Base-by-base conservation (phyloP, 306 rosid genomes). In the Elaeagnus macrophylla region DNA sequence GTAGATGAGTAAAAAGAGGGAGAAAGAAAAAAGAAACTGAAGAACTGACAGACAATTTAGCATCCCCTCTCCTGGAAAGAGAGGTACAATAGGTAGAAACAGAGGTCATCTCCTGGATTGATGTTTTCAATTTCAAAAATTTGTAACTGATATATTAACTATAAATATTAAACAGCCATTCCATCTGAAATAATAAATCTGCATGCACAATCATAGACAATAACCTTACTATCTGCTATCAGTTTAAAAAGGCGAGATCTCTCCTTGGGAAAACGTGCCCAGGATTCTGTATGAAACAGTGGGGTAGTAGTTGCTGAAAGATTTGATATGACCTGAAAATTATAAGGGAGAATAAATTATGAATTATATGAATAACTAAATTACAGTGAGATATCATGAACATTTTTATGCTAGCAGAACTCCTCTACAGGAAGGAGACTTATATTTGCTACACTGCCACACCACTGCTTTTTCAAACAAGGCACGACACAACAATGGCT, bases 251-350 rank as follows among this genome's bases (percentile, higher is more conserved):
- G 78, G 48, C 61, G 78, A 10, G 72, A 79, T 69, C 95, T 87
- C 70, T 87, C 95, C 76, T 75, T 79, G 3, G 95, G 94, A 71
- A 83, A 87, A 64, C 81, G 89, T 53, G 75, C 89, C 95, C 95
- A 87, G 46, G 86, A 83, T 67, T 87, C 95, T 75, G 75, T 72
- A 46, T 67, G 48, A 40, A 87, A 73, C 51, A 81, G 61, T 3
- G 94, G 89, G 14, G 54, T 73, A 65, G 77, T 68, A 48, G 81
- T 65, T 59, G 94, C 95, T 11, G 94, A 75, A 71, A 77, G 81
- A 75, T 83, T 87, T 75, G 89, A 83, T 70, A 87, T 68, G 46
- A 87, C 95, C 95, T 87, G 83, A 25, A 25, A 25, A 25, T 25
- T 25, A 25, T 25, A 5, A 25, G 32, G 32, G 32, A 25, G 32